Evolutionary conservation across 2,329 filamentous ascomycete species (phyloP), one percentile per base, ranked within the genome.

Genomic region (Xylaria sp.): DNA sequence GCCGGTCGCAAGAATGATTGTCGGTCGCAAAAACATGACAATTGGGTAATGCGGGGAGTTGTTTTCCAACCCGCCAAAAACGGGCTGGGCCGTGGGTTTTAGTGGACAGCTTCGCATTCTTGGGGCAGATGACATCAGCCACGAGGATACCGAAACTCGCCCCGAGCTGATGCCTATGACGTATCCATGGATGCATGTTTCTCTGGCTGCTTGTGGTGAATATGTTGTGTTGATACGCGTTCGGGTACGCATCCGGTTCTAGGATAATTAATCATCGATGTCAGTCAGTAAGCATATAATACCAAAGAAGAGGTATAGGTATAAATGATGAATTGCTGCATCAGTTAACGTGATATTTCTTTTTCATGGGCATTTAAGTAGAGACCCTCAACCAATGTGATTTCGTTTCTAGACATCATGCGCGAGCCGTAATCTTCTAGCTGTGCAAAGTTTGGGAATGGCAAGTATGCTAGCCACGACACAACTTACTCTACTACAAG

Each of bases 401-500:
- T 60, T 65, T 54, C 48, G 46, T 61, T 49, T 52, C 28, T 63
- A 20, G 2, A n/a, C 62, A 64, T 64, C 62, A 59, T 64, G 20
- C 33, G 55, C 55, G 23, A 59, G 25, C 15, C 12, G n/a, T 15
- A 12, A 15, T 20, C 10, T 4, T 28, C 28, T 23, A 20, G 13
- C 23, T 39, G 7, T n/a, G 33, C 4, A 56, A 18, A 1, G 18
- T 10, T 10, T 2, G 33, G 23, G 6, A 41, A 52, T 31, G 31
- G 23, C n/a, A 51, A 12, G 0, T 15, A 43, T 23, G 18, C 28
- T 28, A 8, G 15, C 8, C 23, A 18, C 7, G 15, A 18, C 36
- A 60, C 6, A 12, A 36, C 46, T 60, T 60, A 59, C 62, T 28
- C 20, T 13, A 4, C 5, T 20, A 20, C 3, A 54, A 10, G 8